Base-by-base conservation (phyloP, 768 basidiomycete species). In the Fomitopsis serialis region DNA sequence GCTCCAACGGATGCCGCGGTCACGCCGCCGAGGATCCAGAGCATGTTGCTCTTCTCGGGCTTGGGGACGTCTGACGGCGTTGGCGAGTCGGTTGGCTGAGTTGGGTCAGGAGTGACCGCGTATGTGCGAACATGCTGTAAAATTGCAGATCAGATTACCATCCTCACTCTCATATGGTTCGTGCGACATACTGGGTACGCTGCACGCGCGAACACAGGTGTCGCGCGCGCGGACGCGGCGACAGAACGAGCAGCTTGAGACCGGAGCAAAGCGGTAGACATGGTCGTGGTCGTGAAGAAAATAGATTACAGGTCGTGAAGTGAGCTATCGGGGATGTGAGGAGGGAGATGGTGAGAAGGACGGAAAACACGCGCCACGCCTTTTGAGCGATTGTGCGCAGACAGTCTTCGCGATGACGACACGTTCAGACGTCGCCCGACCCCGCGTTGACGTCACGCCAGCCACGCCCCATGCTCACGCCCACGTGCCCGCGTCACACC, bases 1-100 rank as follows among this genome's bases (percentile, higher is more conserved):
- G 69, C 55, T 2, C 67, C 74, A 45, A 70, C 62, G 1, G 67
- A 70, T 7, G 63, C 71, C 32, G 63, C 54, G 12, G 68, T 59
- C 2, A 47, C 63, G 12, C 42, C 67, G 17, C 69, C 61, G 40
- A 71, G 62, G 36, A 65, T 27, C 42, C 34, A 42, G 48, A 73
- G 42, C 42, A 64, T 68, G 56, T 51, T 64, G 49, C 29, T 17
- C 22, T 62, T 59, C 0, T 54, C 32, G 25, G 59, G 56, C 35
- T 53, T 58, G 29, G 63, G 59, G 12, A 53, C 37, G 34, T 63
- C 61, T 35, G 49, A 54, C 1, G 60, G 61, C 40, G 52, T 53
- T 17, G 62, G 62, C 7, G 24, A 25, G 48, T 61, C 61, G 15
- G 65, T 61, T 42, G 65, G 61, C 12, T 60, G 53, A n/a, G 57